Percentiles rank a stretch among this genome's conserved stretches.
phyloP scores from a whole-genome alignment of 2,329 filamentous ascomycete genomes.

The Nemania sp. region DNA sequence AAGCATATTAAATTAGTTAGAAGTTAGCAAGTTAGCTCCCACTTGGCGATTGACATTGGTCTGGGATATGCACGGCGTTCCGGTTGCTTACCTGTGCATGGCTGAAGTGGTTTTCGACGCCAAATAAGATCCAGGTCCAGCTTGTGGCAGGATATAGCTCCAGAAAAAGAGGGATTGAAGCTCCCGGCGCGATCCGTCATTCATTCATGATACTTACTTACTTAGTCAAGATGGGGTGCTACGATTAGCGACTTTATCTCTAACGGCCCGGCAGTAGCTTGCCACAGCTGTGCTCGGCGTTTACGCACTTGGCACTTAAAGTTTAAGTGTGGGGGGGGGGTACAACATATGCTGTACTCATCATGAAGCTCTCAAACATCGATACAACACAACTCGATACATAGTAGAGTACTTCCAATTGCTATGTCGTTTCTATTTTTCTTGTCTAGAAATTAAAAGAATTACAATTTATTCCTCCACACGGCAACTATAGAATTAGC shows the following conservation, averaged over 20 bases:
- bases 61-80: neutral
- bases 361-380: no score
- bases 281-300: slow-evolving; percentile 13
- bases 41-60: slow-evolving; percentile 29
- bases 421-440: no score
- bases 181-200: slow-evolving; percentile 39
- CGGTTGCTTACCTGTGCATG: slow-evolving; percentile 48
- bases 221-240: neutral
- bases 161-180: slow-evolving; percentile 33
- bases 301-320: slow-evolving; percentile 1
- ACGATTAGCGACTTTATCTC: slow-evolving; percentile 24
- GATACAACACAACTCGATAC: no score
- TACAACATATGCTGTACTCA: no score
- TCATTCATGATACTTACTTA: neutral
- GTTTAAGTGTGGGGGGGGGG: no score
- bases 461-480: neutral
- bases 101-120: slow-evolving; percentile 39
- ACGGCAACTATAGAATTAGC: neutral
- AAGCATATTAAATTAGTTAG: no score
- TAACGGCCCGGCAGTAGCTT: slow-evolving; percentile 16
- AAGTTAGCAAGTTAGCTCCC: slow-evolving; percentile 41
- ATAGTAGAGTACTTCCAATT: no score
- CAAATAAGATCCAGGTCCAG: slow-evolving; percentile 19
- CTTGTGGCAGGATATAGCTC: slow-evolving; percentile 29
- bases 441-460: no score